Percentiles rank a stretch among this genome's conserved stretches.
Evolutionary conservation across 2,329 filamentous ascomycete species (phyloP).

Genomic region (Albifimbria verrucaria): DNA sequence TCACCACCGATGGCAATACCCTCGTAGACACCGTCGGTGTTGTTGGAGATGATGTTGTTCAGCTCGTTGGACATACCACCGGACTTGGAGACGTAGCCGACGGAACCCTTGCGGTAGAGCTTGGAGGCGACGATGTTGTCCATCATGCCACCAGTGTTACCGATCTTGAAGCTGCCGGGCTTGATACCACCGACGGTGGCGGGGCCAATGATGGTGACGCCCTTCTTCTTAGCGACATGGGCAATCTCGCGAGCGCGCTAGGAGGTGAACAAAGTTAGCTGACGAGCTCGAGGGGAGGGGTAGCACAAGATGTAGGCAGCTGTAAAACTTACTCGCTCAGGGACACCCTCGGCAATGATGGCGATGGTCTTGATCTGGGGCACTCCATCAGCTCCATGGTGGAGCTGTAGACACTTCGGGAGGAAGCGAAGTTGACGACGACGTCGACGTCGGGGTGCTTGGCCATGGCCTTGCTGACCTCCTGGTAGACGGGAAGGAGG

Average conservation of each 20-base stretch:
- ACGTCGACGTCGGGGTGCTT: conserved; percentile 98
- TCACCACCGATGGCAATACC: conserved; percentile 99
- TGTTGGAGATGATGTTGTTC: conserved; percentile 98
- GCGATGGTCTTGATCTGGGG: conserved; percentile 98
- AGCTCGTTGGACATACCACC: conserved; percentile 99
- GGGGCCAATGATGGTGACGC: conserved; percentile 96
- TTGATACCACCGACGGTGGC: conserved; percentile 99
- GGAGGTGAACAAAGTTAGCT: conserved; percentile 14
- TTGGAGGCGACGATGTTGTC: conserved; percentile 99
- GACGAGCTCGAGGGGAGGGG: not conserved
- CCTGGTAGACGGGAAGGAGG: conserved; percentile 95
- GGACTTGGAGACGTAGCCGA: conserved; percentile 99
- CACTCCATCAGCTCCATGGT: conserved; percentile 98
- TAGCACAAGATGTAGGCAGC: not conserved
- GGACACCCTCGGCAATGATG: conserved; percentile 99
- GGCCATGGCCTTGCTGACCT: conserved; percentile 83
- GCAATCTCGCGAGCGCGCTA: conserved; percentile 97
- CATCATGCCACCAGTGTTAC: conserved; percentile 99
- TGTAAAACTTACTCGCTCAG: conserved; percentile 90
- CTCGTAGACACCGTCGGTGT: conserved; percentile 97
- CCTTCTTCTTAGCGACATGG: conserved; percentile 96
- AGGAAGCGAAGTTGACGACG: conserved; percentile 99
- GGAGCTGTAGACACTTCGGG: conserved; percentile 95
- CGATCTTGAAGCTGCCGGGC: conserved; percentile 99
- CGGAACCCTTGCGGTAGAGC: conserved; percentile 98